Evolutionary conservation across 768 basidiomycete genomes (phyloP).

Genomic region (Lactarius indigo): DNA sequence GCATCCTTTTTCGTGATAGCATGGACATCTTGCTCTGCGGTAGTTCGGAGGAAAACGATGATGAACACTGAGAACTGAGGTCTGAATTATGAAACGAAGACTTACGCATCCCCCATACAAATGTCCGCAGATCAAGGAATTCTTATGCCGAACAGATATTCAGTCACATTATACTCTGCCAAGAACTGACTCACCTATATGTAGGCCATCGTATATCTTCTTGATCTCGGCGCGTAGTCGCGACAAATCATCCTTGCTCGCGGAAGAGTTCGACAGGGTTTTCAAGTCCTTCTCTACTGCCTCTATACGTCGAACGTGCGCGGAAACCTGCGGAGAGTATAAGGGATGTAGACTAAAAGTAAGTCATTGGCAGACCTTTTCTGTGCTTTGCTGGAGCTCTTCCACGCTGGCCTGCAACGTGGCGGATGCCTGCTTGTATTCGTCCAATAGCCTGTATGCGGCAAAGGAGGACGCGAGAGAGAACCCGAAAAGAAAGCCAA

Average conservation of each 20-base stretch:
- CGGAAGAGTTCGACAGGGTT: conserved; percentile 58
- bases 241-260: conserved; percentile 78
- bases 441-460: conserved; percentile 84
- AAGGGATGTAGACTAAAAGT: background rate
- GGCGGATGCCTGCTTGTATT: conserved; percentile 87
- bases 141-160: conserved; percentile 41
- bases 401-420: conserved; percentile 84
- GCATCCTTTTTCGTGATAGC: conserved; percentile 65
- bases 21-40: conserved; percentile 76
- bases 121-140: conserved; percentile 73
- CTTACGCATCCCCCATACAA: conserved; percentile 88
- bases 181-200: conserved; percentile 55
- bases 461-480: conserved; percentile 84
- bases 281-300: conserved; percentile 88
- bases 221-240: conserved; percentile 77
- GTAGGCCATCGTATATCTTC: conserved; percentile 81
- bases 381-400: conserved; percentile 78
- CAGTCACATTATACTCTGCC: conserved; percentile 2
- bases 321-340: conserved; percentile 54
- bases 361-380: conserved; percentile 50
- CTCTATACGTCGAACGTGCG: conserved; percentile 79
- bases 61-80: background rate
- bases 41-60: background rate
- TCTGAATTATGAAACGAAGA: conserved; percentile 24
- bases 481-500: conserved; percentile 87